Conservation (phyloP, 2,329 filamentous ascomycete species). For the Cephalotrichum gorgonifer region DNA sequence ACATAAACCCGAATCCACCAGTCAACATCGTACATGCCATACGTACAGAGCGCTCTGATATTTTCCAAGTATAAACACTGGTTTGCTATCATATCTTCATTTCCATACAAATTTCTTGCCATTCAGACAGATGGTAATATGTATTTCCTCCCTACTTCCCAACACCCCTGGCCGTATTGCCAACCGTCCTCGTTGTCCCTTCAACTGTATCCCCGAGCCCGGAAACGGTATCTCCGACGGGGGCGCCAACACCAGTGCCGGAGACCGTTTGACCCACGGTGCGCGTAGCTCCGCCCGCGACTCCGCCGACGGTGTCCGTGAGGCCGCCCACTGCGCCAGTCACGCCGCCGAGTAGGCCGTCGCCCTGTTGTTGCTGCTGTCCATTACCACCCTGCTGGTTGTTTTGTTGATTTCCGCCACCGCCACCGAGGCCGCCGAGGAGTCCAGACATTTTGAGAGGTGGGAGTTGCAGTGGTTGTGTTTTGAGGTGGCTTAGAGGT, state of each 20-base stretch:
- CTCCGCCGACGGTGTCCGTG: neutral
- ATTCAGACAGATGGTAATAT: too few relatives aligned
- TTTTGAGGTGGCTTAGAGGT: too few relatives aligned
- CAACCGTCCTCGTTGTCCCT: neutral
- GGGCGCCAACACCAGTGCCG: neutral
- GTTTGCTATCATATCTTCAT: too few relatives aligned
- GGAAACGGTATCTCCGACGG: neutral
- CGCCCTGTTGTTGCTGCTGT: neutral
- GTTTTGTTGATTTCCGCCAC: neutral
- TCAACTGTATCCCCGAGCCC: neutral
- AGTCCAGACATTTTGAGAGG: neutral
- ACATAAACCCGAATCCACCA: too few relatives aligned
- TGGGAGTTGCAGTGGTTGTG: too few relatives aligned
- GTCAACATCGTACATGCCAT: too few relatives aligned
- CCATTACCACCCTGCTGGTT: neutral
- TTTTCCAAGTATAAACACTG: too few relatives aligned
- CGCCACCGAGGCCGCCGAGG: neutral
- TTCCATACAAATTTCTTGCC: too few relatives aligned
- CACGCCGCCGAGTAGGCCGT: neutral
- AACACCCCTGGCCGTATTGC: neutral
- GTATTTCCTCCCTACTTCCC: neutral
- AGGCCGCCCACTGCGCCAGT: neutral
- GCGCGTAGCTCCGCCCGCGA: neutral
- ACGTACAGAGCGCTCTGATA: too few relatives aligned
- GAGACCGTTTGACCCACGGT: conserved; percentile 1